These are phyloP conservation scores for Daldinia caldariorum DNA, from an alignment of 495 filamentous ascomycete genomes.

Conservation along the genomic window DNA sequence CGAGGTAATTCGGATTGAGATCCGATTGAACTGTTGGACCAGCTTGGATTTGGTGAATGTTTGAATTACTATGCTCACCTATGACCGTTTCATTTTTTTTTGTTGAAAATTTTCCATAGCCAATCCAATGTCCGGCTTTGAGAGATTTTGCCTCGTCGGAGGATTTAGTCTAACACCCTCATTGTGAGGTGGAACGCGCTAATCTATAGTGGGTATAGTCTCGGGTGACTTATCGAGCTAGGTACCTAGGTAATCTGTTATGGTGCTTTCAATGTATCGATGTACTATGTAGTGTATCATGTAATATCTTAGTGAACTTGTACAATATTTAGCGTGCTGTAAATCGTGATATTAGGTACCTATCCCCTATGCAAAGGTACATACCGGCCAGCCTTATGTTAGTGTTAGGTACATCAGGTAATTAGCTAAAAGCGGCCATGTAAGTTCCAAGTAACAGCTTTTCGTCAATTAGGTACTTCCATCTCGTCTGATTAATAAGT, in stretches of 20 bases:
- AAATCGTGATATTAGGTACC: too few relatives aligned
- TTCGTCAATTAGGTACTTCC: background rate
- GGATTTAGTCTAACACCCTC: background rate
- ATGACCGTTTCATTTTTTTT: background rate
- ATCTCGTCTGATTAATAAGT: too few relatives aligned
- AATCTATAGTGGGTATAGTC: background rate
- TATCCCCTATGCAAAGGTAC: slow-evolving; percentile 32
- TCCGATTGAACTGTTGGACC: too few relatives aligned
- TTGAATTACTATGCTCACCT: too few relatives aligned
- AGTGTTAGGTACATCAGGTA: too few relatives aligned
- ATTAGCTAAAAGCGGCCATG: slow-evolving; percentile 35
- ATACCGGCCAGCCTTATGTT: background rate
- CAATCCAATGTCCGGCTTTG: background rate
- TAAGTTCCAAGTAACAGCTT: too few relatives aligned
- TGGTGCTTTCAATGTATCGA: too few relatives aligned
- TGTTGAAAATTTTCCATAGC: background rate
- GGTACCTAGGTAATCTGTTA: too few relatives aligned
- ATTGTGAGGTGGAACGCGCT: background rate
- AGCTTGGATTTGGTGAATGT: too few relatives aligned
- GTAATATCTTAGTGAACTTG: slow-evolving; percentile 15
- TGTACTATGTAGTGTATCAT: background rate
- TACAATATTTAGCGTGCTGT: slow-evolving; percentile 15
- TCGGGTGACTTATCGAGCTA: background rate
- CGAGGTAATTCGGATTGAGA: background rate
- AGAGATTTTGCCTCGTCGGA: background rate